Evolutionary conservation across 192 early-diverging fungal genomes (phyloP).

Genomic region (Umbelopsis sp.): DNA sequence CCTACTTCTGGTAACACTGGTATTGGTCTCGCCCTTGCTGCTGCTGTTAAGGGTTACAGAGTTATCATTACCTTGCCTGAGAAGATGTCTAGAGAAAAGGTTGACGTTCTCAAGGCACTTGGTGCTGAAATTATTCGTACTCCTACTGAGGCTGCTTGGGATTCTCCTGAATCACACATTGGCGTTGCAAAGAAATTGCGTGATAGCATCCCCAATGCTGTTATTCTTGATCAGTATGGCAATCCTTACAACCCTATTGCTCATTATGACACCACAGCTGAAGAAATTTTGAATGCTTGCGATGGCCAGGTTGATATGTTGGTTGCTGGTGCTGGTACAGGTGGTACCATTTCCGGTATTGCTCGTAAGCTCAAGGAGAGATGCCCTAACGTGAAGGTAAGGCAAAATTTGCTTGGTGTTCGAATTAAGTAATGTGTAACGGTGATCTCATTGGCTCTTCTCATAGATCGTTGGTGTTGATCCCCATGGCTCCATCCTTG

Average conservation of each 20-base stretch:
- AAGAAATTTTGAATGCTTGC: conserved; percentile 79
- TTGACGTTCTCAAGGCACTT: conserved; percentile 95
- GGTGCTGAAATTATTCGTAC: conserved; percentile 98
- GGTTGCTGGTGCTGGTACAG: conserved; percentile 94
- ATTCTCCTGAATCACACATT: conserved; percentile 98
- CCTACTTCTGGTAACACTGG: conserved; percentile 99
- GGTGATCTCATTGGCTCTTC: not conserved
- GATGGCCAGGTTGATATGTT: conserved; percentile 95
- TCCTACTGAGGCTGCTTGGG: conserved; percentile 99
- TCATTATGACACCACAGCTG: conserved; percentile 94
- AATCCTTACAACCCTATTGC: conserved; percentile 98
- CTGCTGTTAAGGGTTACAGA: conserved; percentile 98
- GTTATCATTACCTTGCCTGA: conserved; percentile 98
- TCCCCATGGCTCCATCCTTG: conserved; percentile 93
- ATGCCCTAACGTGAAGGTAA: conserved; percentile 75
- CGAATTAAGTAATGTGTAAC: too few relatives aligned
- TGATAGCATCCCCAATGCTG: conserved; percentile 93
- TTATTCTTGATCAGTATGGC: conserved; percentile 96
- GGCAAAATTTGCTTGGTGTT: not conserved
- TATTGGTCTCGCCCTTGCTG: conserved; percentile 95
- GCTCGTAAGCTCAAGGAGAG: conserved; percentile 96
- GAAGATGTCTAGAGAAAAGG: conserved; percentile 99
- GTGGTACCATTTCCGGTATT: conserved; percentile 95
- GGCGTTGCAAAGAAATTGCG: conserved; percentile 93
- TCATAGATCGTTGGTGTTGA: conserved; percentile 88